A percentile compares a stretch with the other conserved stretches of the same genome.
These are phyloP conservation scores for Xylaria sp. DNA, from an alignment of 2,329 filamentous ascomycete species.

Conservation along the genomic window DNA sequence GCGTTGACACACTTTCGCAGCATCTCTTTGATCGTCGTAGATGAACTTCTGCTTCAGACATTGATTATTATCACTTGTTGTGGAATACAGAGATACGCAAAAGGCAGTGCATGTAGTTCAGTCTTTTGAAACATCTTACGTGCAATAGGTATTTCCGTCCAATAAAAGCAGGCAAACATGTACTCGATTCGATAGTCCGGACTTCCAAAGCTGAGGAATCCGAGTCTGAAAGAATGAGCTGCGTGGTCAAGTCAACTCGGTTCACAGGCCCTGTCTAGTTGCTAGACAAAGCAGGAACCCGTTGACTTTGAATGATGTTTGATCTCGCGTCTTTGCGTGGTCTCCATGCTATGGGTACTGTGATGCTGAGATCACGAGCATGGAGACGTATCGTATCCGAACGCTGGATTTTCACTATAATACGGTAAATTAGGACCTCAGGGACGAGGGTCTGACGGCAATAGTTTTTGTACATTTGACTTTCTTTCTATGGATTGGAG, in stretches of 20 bases:
- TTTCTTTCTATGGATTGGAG: conserved; percentile 28
- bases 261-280: conserved; percentile 12
- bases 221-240: conserved; percentile 60
- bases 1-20: too few relatives aligned
- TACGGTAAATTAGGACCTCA: not conserved
- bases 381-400: conserved; percentile 61
- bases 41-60: too few relatives aligned
- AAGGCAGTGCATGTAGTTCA: too few relatives aligned
- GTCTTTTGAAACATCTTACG: too few relatives aligned
- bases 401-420: conserved; percentile 37
- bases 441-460: not conserved
- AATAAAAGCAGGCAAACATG: conserved; percentile 34
- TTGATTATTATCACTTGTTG: too few relatives aligned
- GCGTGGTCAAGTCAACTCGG: conserved; percentile 14
- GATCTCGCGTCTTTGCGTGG: conserved; percentile 57
- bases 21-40: too few relatives aligned
- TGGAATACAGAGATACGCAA: too few relatives aligned
- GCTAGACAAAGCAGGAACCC: conserved; percentile 21
- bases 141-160: too few relatives aligned
- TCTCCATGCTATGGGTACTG: conserved; percentile 47
- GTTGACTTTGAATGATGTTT: conserved; percentile 34
- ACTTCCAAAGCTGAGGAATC: conserved; percentile 52
- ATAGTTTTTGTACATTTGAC: conserved; percentile 15
- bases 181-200: conserved; percentile 61
- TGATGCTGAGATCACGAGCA: conserved; percentile 34